A percentile compares a stretch with the other conserved stretches of the same genome.
Evolutionary conservation across 331 rosid genomes (phyloP).

Genomic region (Saraca asoca): DNA sequence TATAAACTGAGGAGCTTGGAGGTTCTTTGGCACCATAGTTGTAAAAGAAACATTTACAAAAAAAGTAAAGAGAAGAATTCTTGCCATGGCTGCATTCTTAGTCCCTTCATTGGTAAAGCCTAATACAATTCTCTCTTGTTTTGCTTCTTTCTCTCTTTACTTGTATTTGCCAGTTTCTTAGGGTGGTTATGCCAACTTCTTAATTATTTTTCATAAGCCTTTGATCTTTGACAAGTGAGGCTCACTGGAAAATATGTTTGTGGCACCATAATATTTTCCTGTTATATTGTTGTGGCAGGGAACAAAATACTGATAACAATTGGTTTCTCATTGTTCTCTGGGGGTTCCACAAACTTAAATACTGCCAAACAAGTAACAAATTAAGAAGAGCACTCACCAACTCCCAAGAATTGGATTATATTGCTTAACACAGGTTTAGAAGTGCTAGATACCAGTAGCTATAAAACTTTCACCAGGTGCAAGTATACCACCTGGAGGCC

Average conservation of each 20-base stretch:
- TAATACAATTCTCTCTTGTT: not conserved
- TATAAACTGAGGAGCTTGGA: slow-evolving; percentile 58
- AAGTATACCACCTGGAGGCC: slow-evolving; percentile 94
- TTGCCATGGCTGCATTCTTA: slow-evolving; percentile 77
- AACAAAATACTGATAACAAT: not conserved
- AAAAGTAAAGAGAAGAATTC: slow-evolving; percentile 26
- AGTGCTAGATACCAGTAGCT: slow-evolving; percentile 71
- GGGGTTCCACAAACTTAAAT: slow-evolving; percentile 97
- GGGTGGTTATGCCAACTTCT: not conserved
- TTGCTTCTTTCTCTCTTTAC: slow-evolving; percentile 8
- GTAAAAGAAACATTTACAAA: slow-evolving; percentile 10
- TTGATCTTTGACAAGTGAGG: not conserved
- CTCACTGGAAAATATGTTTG: not conserved
- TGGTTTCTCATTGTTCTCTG: slow-evolving; percentile 78
- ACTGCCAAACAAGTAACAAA: slow-evolving; percentile 56
- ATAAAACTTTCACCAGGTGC: slow-evolving; percentile 84
- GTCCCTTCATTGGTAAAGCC: slow-evolving; percentile 73
- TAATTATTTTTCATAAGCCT: not conserved
- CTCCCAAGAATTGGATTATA: slow-evolving; percentile 20
- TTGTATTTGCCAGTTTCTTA: not conserved
- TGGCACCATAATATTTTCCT: not conserved
- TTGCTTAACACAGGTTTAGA: slow-evolving; percentile 31
- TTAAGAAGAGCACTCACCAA: slow-evolving; percentile 29
- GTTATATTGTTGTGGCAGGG: not conserved
- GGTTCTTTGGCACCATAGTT: slow-evolving; percentile 31